Base-by-base conservation (phyloP, 2,329 filamentous ascomycete genomes). In the Mycosphaerella sp. region DNA sequence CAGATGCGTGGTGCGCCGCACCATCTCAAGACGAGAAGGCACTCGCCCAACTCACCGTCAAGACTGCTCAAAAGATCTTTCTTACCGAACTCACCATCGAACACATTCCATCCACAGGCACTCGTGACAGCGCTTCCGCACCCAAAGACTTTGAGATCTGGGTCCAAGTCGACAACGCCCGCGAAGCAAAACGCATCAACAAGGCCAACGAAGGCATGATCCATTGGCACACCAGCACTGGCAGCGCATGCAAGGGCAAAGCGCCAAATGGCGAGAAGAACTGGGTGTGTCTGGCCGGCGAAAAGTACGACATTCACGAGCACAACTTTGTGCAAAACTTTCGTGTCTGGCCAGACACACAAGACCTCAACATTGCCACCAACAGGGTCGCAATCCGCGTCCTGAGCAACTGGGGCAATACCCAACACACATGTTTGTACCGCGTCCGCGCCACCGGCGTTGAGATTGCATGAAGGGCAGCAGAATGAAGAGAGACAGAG, bases 1-100 rank as follows among this genome's bases (percentile, higher is more conserved):
- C 87, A 17, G 87, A 97, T 58, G 95, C 89, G 70, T 97, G 89
- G 87, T 97, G 92, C 69, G 83, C 85, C 4, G 70, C 74, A 8
- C 66, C 69, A 48, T 78, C 75, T 66, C 9, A 44, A 11, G 53
- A 59, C 9, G 72, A 76, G 12, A 76, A 76, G 6, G 76, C 78
- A 46, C 81, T 82, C 38, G 81, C 83, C 1, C 80, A 82, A 50
- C 73, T 97, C 12, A 80, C 80, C 7, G 80, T 95, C 14, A 54
- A 64, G 11, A 64, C 75, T 12, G 57, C 64, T 4, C 62, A 66
- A 6, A 60, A 62, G 1, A 67, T 77, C 53, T 67, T 61, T 47
- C 74, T 75, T 1, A 64, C 63, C 4, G 64, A 69, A 34, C 53
- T 78, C 51, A 72, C 71, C n/a, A 64, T 78, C 47, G 76, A 78